phyloP scores from a whole-genome alignment of 148 eudicot genomes.

The Silene uniflora region DNA sequence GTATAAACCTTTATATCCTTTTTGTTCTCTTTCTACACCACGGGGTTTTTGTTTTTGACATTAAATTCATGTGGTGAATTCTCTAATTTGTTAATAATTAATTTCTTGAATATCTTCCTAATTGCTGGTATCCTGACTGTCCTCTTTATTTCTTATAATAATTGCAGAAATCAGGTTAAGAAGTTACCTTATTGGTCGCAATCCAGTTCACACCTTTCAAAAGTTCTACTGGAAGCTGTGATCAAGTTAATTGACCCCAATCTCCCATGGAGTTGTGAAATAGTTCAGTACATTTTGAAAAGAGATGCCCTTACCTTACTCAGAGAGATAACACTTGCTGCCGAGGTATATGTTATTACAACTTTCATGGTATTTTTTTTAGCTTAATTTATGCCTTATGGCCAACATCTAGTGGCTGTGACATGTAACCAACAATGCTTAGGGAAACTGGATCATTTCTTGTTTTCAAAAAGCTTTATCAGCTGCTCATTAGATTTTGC shows the following conservation, averaged over 20 bases:
- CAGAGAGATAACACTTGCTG: constrained; percentile 57
- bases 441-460: not conserved
- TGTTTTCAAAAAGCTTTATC: not conserved
- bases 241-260: constrained; percentile 55
- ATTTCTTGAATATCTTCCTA: not conserved
- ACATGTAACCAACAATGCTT: not conserved
- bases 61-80: not conserved
- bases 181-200: constrained; percentile 45
- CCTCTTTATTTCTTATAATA: not conserved
- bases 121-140: not conserved
- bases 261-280: constrained; percentile 90
- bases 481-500: not conserved
- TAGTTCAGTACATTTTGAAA: constrained; percentile 52
- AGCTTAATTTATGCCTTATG: not conserved
- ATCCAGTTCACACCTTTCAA: constrained; percentile 36
- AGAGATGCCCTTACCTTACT: constrained; percentile 47
- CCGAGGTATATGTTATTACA: constrained; percentile 45
- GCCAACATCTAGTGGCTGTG: not conserved
- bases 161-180: constrained; percentile 55
- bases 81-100: not conserved
- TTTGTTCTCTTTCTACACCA: not conserved
- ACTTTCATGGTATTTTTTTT: not conserved
- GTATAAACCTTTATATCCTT: too few relatives aligned
- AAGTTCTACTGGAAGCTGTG: constrained; percentile 57
- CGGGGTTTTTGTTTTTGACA: not conserved